Evolutionary conservation across 129 eudicot species (phyloP).

Genomic region (Arctium lappa): DNA sequence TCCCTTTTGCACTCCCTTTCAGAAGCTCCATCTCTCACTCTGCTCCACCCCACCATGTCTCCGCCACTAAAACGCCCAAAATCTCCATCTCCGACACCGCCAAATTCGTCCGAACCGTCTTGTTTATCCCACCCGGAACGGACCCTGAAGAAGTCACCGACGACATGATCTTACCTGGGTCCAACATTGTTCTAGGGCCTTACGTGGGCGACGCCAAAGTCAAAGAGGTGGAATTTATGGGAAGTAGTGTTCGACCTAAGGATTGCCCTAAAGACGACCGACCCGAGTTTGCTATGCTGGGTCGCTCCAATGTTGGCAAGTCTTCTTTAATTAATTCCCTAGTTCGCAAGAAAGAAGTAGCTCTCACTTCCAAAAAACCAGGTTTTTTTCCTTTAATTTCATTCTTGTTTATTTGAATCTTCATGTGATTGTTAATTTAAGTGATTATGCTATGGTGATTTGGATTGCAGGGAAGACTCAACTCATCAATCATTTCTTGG

Average conservation of each 20-base stretch:
- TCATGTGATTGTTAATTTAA: neutral
- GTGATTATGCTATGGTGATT: neutral
- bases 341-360: conserved; percentile 82
- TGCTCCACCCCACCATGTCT: conserved; percentile 25
- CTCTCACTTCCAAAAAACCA: conserved; percentile 92
- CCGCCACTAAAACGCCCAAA: conserved; percentile 43
- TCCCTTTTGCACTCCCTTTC: conserved; percentile 5
- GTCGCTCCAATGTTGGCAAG: conserved; percentile 94
- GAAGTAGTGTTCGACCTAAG: conserved; percentile 68
- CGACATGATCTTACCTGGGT: conserved; percentile 72
- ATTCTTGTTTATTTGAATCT: neutral
- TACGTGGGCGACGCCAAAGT: conserved; percentile 84
- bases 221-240: conserved; percentile 71
- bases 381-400: conserved; percentile 39
- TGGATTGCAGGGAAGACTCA: conserved; percentile 76
- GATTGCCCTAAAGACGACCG: conserved; percentile 83
- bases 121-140: conserved; percentile 79
- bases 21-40: conserved; percentile 27
- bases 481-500: conserved; percentile 91
- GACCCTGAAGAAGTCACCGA: conserved; percentile 66
- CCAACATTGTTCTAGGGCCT: conserved; percentile 85
- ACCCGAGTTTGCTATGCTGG: conserved; percentile 92
- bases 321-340: conserved; percentile 77
- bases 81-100: conserved; percentile 40
- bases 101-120: conserved; percentile 27